phyloP scores from a whole-genome alignment of 108 stramenopile genomes.

The Pelagomonas calceolata region DNA sequence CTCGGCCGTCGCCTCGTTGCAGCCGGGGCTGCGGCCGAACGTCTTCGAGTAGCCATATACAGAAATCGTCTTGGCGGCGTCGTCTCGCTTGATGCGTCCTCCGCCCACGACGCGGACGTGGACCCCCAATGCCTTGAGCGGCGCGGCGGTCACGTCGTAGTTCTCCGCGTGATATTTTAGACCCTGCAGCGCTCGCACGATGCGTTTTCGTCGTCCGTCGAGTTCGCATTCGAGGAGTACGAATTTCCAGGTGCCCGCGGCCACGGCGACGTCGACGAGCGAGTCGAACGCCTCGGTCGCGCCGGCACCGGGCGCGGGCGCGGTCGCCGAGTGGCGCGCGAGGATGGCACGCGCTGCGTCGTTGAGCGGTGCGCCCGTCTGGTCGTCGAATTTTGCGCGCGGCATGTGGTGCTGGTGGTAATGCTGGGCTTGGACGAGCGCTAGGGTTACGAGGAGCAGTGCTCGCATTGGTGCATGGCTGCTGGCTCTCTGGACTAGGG shows the following conservation, averaged over 20 bases:
- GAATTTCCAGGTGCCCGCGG: constrained; percentile 1
- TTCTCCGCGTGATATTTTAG: neutral
- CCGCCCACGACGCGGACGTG: neutral
- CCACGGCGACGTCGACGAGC: neutral
- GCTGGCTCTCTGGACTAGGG: no score
- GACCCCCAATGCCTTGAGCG: neutral
- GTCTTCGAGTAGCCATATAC: neutral
- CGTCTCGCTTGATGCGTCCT: neutral
- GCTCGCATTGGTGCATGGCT: no score
- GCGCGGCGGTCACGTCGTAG: neutral
- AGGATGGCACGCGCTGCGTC: neutral
- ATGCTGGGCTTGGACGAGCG: no score
- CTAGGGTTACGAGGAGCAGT: no score
- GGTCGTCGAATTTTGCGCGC: neutral
- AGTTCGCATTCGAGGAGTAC: neutral
- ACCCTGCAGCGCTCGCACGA: neutral
- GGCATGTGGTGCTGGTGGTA: no score
- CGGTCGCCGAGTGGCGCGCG: neutral
- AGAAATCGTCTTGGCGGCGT: neutral
- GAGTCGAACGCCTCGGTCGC: neutral
- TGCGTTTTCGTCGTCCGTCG: neutral
- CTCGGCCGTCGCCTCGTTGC: neutral
- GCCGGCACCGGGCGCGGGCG: neutral
- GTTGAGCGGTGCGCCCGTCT: neutral
- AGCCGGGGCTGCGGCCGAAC: neutral